Base-by-base conservation (phyloP, 1,284 basidiomycete genomes). In the Apiotrichum domesticum region DNA sequence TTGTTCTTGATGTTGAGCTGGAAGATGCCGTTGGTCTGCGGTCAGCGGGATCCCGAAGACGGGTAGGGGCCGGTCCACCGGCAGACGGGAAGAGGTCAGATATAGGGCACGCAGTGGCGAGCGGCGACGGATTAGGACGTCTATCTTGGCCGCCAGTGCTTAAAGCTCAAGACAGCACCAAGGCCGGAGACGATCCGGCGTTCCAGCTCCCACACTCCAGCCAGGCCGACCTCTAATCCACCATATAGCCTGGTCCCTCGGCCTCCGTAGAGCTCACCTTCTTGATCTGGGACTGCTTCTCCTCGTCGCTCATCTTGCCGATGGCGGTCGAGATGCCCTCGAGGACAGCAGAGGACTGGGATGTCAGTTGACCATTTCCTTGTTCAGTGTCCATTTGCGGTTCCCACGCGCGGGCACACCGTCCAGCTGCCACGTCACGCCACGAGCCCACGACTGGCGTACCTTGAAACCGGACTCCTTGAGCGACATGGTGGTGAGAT, bases 11-110 rank as follows among this genome's bases (percentile, higher is more conserved):
- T 83, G 63, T 85, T 84, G 61, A 97, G 80, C 79, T 95, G 88
- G 75, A 97, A 95, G 75, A 94, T 84, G 64, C 89, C 90, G 73
- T 91, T 93, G 60, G 88, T 90, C 92, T 95, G 64, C 2, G 50
- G 21, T 37, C 55, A 41, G 49, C 58, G 41, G 10, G 15, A 3
- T 21, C 9, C 5, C 14, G 55, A 9, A 14, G 37, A 13, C 37
- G 8, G 37, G 37, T 13, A 9, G 37, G 37, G 37, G 13, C 13
- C 8, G 37, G 7, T 11, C 9, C 15, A 39, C 51, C 40, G n/a
- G 42, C 42, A 9, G 15, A 13, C 13, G 37, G 8, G 37, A 39
- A 39, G 37, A 8, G 37, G 37, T 13, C 8, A 39, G 37, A 8
- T 39, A 8, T 13, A 8, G 13, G 8, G 37, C 37, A 39, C 37